phyloP scores from a whole-genome alignment of 2,329 filamentous ascomycete genomes.

The Sclerotinia subarctica region DNA sequence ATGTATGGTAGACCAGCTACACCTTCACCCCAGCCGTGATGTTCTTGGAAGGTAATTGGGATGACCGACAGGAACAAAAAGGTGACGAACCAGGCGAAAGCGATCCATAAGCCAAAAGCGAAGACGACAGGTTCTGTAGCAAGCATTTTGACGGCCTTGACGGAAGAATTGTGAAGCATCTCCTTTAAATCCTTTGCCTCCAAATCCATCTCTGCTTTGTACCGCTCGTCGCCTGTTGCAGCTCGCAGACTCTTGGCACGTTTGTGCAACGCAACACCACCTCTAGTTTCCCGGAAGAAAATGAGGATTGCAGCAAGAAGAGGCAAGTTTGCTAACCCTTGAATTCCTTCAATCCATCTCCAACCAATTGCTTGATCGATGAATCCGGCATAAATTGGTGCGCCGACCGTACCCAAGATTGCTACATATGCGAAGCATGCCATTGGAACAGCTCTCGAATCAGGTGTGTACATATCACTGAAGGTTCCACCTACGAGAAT shows the following conservation, averaged over 20 bases:
- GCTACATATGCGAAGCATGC: slow-evolving; percentile 72
- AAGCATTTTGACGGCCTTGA: slow-evolving; percentile 69
- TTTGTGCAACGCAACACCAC: slow-evolving; percentile 70
- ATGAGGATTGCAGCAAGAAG: slow-evolving; percentile 63
- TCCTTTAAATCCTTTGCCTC: slow-evolving; percentile 52
- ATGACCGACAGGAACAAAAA: slow-evolving; percentile 80
- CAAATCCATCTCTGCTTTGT: slow-evolving; percentile 50
- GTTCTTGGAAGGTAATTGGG: slow-evolving; percentile 70
- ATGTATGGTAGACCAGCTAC: slow-evolving; percentile 62
- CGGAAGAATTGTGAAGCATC: slow-evolving; percentile 70
- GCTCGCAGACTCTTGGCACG: slow-evolving; percentile 65
- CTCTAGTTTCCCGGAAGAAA: slow-evolving; percentile 77
- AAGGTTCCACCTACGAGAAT: slow-evolving; percentile 84
- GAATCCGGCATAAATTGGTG: slow-evolving; percentile 61
- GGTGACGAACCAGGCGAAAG: slow-evolving; percentile 83
- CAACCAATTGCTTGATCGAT: slow-evolving; percentile 62
- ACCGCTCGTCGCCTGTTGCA: slow-evolving; percentile 58
- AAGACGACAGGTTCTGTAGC: slow-evolving; percentile 75
- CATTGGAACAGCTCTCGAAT: slow-evolving; percentile 83
- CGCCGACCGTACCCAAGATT: slow-evolving; percentile 68
- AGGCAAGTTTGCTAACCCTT: slow-evolving; percentile 64
- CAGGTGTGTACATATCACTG: slow-evolving; percentile 74
- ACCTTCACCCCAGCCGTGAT: slow-evolving; percentile 60
- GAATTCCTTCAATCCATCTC: slow-evolving; percentile 87
- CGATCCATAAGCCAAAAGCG: slow-evolving; percentile 83